Percentiles rank a stretch among this genome's conserved stretches.
phyloP scores from a whole-genome alignment of 352 stramenopile genomes.

The Phytopythium litorale region DNA sequence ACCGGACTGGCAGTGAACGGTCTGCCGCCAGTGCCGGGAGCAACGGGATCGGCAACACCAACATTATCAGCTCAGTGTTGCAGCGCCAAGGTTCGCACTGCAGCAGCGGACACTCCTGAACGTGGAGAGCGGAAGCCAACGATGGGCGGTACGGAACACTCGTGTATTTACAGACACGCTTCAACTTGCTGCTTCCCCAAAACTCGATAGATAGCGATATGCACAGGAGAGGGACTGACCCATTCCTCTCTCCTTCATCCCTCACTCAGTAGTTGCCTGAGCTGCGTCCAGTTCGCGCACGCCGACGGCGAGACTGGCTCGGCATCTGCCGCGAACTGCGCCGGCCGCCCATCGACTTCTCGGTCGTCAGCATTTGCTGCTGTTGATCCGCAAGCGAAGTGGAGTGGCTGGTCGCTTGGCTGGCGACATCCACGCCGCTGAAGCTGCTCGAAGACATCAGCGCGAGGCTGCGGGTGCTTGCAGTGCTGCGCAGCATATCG shows the following conservation, averaged over 20 bases:
- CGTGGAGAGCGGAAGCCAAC: background rate
- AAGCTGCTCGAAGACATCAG: constrained; percentile 41
- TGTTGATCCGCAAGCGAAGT: background rate
- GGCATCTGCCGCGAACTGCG: constrained; percentile 1
- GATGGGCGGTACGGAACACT: background rate
- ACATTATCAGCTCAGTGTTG: background rate
- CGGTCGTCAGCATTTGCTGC: background rate
- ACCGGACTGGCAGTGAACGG: background rate
- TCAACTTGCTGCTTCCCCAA: background rate
- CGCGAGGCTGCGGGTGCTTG: constrained; percentile 40
- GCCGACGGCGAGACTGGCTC: background rate
- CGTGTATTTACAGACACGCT: constrained; percentile 4
- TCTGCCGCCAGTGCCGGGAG: background rate
- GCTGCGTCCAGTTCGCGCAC: background rate
- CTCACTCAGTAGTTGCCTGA: background rate
- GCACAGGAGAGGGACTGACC: background rate
- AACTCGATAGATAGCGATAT: constrained; percentile 4
- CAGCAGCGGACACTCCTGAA: background rate
- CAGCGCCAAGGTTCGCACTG: background rate
- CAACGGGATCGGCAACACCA: background rate
- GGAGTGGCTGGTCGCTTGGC: constrained; percentile 4
- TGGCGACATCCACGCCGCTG: constrained; percentile 14
- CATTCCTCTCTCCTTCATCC: background rate
- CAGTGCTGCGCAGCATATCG: constrained; percentile 54
- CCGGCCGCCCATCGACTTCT: background rate